Conservation (phyloP, 2,329 filamentous ascomycete genomes). For the Lomentospora prolificans region DNA sequence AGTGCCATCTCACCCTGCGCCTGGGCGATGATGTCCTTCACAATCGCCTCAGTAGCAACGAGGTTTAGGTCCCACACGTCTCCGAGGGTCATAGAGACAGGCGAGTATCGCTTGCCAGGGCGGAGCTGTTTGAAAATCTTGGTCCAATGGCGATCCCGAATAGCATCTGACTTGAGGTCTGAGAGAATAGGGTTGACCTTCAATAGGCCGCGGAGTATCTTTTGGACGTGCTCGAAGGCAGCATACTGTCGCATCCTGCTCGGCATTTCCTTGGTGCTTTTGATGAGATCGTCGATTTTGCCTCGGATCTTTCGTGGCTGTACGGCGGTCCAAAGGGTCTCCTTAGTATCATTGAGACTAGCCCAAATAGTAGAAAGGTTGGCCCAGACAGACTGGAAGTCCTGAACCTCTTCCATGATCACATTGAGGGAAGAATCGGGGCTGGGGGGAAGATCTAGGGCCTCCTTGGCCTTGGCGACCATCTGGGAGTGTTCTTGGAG, state of each 20-base stretch:
- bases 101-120: conserved; percentile 86
- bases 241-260: conserved; percentile 98
- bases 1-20: conserved; percentile 97
- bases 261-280: conserved; percentile 99
- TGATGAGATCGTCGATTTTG: conserved; percentile 83
- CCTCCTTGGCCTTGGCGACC: conserved; percentile 94
- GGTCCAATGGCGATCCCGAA: conserved; percentile 92
- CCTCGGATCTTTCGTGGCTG: conserved; percentile 87
- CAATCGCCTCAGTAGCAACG: conserved; percentile 73
- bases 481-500: conserved; percentile 84
- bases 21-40: conserved; percentile 88
- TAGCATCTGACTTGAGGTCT: conserved; percentile 92
- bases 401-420: conserved; percentile 89
- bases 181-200: conserved; percentile 84
- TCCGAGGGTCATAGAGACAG: conserved; percentile 89
- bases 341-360: conserved; percentile 85
- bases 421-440: conserved; percentile 73
- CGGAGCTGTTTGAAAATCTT: conserved; percentile 96
- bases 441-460: conserved; percentile 75
- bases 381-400: conserved; percentile 98
- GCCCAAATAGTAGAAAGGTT: conserved; percentile 94
- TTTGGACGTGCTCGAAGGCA: conserved; percentile 98
- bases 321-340: conserved; percentile 89
- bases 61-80: conserved; percentile 98
- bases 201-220: conserved; percentile 73